Percentiles rank a stretch among this genome's conserved stretches.
Evolutionary conservation across 2,329 filamentous ascomycete species (phyloP).

Genomic region (Pseudogymnoascus sp.): DNA sequence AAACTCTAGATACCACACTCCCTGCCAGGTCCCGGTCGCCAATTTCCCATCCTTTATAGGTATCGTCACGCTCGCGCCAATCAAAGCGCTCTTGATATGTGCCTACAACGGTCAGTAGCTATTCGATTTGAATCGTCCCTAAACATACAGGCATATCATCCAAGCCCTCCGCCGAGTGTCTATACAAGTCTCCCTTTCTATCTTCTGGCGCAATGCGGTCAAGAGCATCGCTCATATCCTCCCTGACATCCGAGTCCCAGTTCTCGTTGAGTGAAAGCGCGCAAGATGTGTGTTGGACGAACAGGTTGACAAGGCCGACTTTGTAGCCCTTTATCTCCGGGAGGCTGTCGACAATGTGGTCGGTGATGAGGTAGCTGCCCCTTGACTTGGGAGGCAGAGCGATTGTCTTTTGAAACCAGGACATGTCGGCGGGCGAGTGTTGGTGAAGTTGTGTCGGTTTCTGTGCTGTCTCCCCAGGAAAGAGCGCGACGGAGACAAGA

Average conservation of each 20-base stretch:
- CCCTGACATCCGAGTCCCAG: slow-evolving; percentile 73
- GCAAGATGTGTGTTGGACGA: slow-evolving; percentile 92
- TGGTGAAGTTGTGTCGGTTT: slow-evolving; percentile 16
- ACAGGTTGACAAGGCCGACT: slow-evolving; percentile 77
- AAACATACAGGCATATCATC: slow-evolving; percentile 84
- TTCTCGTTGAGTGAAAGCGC: slow-evolving; percentile 92
- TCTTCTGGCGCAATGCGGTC: slow-evolving; percentile 86
- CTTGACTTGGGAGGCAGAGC: slow-evolving; percentile 67
- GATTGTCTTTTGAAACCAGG: slow-evolving; percentile 81
- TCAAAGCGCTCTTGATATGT: slow-evolving; percentile 84
- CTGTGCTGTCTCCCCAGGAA: slow-evolving; percentile 26
- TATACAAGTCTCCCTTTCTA: slow-evolving; percentile 65
- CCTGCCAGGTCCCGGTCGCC: slow-evolving; percentile 66
- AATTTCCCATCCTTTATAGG: slow-evolving; percentile 82
- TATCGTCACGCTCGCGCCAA: slow-evolving; percentile 83
- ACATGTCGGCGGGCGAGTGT: slow-evolving; percentile 36
- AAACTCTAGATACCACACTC: slow-evolving; percentile 95
- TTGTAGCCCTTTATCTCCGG: slow-evolving; percentile 80
- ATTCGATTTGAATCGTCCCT: background rate
- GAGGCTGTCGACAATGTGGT: slow-evolving; percentile 59
- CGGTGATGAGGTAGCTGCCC: slow-evolving; percentile 84
- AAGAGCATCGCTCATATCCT: slow-evolving; percentile 88
- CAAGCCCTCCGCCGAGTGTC: slow-evolving; percentile 75
- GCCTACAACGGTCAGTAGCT: slow-evolving; percentile 43
- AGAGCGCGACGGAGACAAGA: slow-evolving; percentile 31